phyloP scores from a whole-genome alignment of 106 monocot genomes.

The Acanthochlamys bracteata region DNA sequence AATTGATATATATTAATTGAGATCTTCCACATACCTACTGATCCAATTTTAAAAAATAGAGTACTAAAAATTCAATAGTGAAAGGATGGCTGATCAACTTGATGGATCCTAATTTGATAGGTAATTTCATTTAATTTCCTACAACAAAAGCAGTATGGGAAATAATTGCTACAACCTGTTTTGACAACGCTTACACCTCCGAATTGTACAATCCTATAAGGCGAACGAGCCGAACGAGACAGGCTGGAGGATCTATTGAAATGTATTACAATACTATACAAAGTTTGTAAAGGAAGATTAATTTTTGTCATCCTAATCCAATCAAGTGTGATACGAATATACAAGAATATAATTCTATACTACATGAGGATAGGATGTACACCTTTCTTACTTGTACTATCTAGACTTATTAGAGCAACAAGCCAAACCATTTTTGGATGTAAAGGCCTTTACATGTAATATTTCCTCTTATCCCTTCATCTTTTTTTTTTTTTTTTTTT shows the following conservation, averaged over 20 bases:
- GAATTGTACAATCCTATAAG: background rate
- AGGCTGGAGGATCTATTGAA: constrained; percentile 10
- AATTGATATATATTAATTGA: background rate
- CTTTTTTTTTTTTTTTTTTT: too few species aligned
- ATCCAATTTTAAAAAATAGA: background rate
- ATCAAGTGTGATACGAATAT: background rate
- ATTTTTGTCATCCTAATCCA: constrained; percentile 9
- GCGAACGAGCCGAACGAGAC: background rate
- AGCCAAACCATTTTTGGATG: too few species aligned
- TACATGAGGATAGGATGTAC: background rate
- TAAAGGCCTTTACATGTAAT: too few species aligned
- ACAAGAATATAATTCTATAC: background rate
- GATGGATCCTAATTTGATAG: background rate
- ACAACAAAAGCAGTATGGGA: background rate
- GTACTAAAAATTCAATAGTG: background rate
- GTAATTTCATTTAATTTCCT: background rate
- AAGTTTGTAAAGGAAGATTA: constrained; percentile 11
- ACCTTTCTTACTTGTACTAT: too few species aligned
- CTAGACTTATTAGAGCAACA: too few species aligned
- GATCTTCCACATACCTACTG: background rate
- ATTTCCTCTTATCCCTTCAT: too few species aligned
- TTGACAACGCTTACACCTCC: background rate
- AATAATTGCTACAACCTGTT: background rate
- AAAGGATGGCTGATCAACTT: background rate
- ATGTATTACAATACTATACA: constrained; percentile 8